Evolutionary conservation across 176 grass and related monocot species (phyloP).

Genomic region (Panicum miliaceum): DNA sequence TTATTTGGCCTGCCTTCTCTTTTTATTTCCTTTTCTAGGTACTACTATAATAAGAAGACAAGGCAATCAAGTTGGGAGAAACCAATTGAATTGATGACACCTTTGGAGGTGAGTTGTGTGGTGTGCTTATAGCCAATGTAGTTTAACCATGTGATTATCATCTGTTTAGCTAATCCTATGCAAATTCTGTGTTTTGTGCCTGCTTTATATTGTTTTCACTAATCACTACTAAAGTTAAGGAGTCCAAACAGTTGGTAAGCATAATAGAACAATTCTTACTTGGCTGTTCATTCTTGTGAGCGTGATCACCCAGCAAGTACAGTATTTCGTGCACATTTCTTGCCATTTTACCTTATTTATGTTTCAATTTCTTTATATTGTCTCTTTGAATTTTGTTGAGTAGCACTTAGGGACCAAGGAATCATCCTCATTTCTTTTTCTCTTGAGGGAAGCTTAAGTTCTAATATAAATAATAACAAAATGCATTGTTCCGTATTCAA

Average conservation of each 20-base stretch:
- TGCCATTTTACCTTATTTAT: background rate
- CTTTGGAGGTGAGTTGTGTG: slow-evolving; percentile 73
- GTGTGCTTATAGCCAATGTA: slow-evolving; percentile 41
- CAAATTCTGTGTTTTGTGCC: background rate
- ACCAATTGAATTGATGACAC: slow-evolving; percentile 92
- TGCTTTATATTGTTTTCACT: background rate
- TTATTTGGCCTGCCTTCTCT: slow-evolving; percentile 15
- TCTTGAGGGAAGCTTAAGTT: background rate
- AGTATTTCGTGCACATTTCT: background rate
- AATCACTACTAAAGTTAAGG: background rate
- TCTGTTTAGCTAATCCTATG: slow-evolving; percentile 27
- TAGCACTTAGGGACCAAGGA: slow-evolving; percentile 13
- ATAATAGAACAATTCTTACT: background rate
- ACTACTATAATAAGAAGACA: slow-evolving; percentile 99
- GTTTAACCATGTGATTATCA: slow-evolving; percentile 13
- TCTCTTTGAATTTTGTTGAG: background rate
- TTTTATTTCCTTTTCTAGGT: slow-evolving; percentile 51
- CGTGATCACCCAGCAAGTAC: background rate
- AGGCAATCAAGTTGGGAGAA: slow-evolving; percentile 97
- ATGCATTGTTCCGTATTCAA: background rate
- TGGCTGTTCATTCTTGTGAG: background rate
- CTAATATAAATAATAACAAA: slow-evolving; percentile 26
- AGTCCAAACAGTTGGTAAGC: slow-evolving; percentile 22
- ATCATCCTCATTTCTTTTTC: background rate
- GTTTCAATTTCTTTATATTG: background rate